Base-by-base conservation (phyloP, 257 asterid genomes). In the Penstemon newberryi region DNA sequence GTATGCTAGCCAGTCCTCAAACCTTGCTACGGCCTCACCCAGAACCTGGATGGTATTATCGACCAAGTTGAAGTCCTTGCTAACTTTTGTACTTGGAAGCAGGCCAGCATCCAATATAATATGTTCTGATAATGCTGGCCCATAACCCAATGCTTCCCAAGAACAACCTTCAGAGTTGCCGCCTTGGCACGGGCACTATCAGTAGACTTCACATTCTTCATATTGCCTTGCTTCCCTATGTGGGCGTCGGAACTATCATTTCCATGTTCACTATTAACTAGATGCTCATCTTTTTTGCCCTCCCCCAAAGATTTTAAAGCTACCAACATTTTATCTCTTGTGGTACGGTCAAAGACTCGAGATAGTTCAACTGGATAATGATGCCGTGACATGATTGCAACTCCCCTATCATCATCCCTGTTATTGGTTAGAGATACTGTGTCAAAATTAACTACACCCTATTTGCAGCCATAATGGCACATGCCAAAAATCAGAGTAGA, bases 1-100 rank as follows among this genome's bases (percentile, higher is more conserved):
- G 75, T 79, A 93, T 50, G 85, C 87, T 69, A 94, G 83, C 97
- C 99, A 94, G 80, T 89, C 84, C 82, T 94, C 99, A 77, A 94
- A 94, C 77, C 79, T 89, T 67, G 71, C 52, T 39, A 89, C 96
- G 68, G 99, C 95, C 80, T 81, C 91, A 71, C 76, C 74, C 73
- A 94, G 83, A 69, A 75, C 66, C 64, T 68, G 73, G 49, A 79
- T 69, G 49, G 78, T 76, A 55, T 64, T 71, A 65, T 76, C 84
- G 15, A 89, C 96, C 71, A 89, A 78, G 67, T 83, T 85, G 67
- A 88, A 90, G 76, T 79, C 93, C 71, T 77, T 80, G 33, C 77
- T 74, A 61, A 90, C 74, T 84, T 91, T 90, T 39, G 87, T 78
- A 77, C 85, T 89, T n/a, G 99, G 97, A 67, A 75, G 61, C 70